Conservation (phyloP, 2,329 filamentous ascomycete species). For the Emericellopsis atlantica region DNA sequence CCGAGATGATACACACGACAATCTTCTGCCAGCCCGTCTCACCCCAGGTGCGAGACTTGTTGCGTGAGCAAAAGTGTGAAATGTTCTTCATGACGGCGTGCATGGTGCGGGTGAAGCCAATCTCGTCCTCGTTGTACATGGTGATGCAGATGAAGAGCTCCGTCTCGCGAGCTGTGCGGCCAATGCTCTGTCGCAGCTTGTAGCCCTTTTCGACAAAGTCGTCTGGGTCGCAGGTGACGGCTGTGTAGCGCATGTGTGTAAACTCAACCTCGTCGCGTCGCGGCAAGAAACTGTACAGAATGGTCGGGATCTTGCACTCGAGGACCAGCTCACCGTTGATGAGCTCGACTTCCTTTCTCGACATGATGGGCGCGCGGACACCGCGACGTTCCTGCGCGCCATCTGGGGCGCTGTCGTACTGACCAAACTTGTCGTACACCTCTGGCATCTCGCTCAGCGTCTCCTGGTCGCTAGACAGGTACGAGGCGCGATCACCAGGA, state of each 20-base stretch:
- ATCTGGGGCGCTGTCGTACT: constrained; percentile 79
- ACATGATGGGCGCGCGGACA: constrained; percentile 75
- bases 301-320: constrained; percentile 98
- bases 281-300: constrained; percentile 92
- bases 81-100: constrained; percentile 98
- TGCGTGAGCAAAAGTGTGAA: constrained; percentile 85
- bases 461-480: constrained; percentile 37
- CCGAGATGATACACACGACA: constrained; percentile 91
- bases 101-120: constrained; percentile 95
- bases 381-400: constrained; percentile 81
- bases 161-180: constrained; percentile 71
- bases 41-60: constrained; percentile 90
- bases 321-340: constrained; percentile 97
- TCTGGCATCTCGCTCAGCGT: constrained; percentile 33
- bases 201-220: constrained; percentile 84
- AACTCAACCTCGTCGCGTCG: constrained; percentile 90
- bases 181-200: constrained; percentile 84
- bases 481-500: constrained; percentile 32
- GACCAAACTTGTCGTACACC: constrained; percentile 45
- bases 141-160: constrained; percentile 95
- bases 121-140: constrained; percentile 99
- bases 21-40: constrained; percentile 98
- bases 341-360: constrained; percentile 85
- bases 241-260: constrained; percentile 97
- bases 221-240: constrained; percentile 94